A percentile compares a stretch with the other conserved stretches of the same genome.
Conservation (phyloP, 2,329 filamentous ascomycete genomes). For the Helotiales sp. region DNA sequence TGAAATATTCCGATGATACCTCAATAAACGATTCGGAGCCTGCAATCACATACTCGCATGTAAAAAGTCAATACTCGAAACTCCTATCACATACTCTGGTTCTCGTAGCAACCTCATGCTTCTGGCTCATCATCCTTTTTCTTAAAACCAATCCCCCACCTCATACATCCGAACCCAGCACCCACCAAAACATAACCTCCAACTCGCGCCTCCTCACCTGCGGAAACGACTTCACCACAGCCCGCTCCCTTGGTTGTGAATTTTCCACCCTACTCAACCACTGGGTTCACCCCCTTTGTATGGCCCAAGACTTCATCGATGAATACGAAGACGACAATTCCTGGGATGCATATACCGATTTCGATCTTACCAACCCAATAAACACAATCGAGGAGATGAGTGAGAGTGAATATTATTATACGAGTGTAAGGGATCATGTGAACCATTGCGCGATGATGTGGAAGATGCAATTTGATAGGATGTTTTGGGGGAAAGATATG, state of each 20-base stretch:
- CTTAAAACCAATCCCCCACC: background rate
- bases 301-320: slow-evolving; percentile 9
- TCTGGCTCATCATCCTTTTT: slow-evolving; percentile 7
- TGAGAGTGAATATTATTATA: slow-evolving; percentile 12
- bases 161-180: background rate
- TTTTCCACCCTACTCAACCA: slow-evolving; percentile 15
- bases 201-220: slow-evolving; percentile 7
- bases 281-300: slow-evolving; percentile 13
- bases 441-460: slow-evolving; percentile 43
- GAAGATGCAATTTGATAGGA: slow-evolving; percentile 40
- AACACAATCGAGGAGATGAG: slow-evolving; percentile 10
- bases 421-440: slow-evolving; percentile 32
- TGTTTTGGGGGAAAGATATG: slow-evolving; percentile 32
- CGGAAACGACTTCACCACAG: slow-evolving; percentile 4
- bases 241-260: slow-evolving; percentile 6
- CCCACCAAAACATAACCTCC: slow-evolving; percentile 11
- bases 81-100: slow-evolving; percentile 3
- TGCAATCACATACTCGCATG: too few relatives aligned
- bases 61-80: background rate
- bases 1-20: slow-evolving; percentile 5
- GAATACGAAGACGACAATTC: slow-evolving; percentile 14
- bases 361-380: slow-evolving; percentile 4
- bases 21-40: background rate
- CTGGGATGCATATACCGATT: slow-evolving; percentile 12
- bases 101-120: slow-evolving; percentile 4